Percentiles rank a stretch among this genome's conserved stretches.
These are phyloP conservation scores for Marsdenia floribunda DNA, from an alignment of 257 asterid species.

Conservation along the genomic window DNA sequence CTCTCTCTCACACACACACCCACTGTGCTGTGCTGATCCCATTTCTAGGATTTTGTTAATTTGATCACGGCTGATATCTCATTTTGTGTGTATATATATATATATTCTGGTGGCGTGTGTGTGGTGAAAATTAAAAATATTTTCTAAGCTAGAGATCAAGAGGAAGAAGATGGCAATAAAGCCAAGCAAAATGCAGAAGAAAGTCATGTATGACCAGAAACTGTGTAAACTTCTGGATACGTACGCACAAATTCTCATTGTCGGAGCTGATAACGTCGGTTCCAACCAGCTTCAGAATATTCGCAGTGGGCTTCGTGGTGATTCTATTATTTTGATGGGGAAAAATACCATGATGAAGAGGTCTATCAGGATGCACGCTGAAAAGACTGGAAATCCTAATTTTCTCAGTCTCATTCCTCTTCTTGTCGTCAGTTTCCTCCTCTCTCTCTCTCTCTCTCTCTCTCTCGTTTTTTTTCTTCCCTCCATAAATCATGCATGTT, in stretches of 20 bases:
- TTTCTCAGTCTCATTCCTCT: conserved; percentile 25
- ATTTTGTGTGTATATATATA: too few species aligned
- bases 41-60: conserved; percentile 9
- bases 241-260: conserved; percentile 27
- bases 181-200: conserved; percentile 20
- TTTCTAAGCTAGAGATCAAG: neutral
- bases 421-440: conserved; percentile 20
- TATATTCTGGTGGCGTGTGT: too few species aligned
- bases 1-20: neutral
- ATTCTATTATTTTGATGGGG: conserved; percentile 31
- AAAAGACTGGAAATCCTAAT: conserved; percentile 22
- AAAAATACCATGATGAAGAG: conserved; percentile 39
- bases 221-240: conserved; percentile 29
- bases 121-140: too few species aligned
- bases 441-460: neutral
- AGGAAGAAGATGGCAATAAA: conserved; percentile 24
- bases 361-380: conserved; percentile 28
- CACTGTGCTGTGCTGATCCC: neutral
- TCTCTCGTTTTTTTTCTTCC: neutral
- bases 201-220: conserved; percentile 22
- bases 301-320: conserved; percentile 30
- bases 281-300: conserved; percentile 29
- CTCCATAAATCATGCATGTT: neutral
- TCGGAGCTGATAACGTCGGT: conserved; percentile 28
- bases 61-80: too few species aligned